Evolutionary conservation across 2,329 filamentous ascomycete genomes (phyloP).

Genomic region (Eutypella sp.): DNA sequence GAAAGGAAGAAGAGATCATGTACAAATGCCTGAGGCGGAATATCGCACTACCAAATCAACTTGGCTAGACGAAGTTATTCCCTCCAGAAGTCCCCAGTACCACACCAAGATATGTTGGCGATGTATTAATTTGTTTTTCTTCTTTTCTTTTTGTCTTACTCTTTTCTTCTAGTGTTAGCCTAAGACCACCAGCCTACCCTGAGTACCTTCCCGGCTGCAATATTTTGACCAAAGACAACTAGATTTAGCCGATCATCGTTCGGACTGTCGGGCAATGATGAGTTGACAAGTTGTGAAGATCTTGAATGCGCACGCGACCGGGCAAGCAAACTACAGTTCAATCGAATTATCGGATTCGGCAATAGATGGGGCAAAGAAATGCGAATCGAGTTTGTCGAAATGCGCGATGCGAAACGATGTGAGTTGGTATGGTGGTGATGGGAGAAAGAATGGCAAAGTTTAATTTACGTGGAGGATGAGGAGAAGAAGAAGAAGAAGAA

Average conservation of each 20-base stretch:
- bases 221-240: not conserved
- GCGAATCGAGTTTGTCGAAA: too few relatives aligned
- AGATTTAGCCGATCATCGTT: not conserved
- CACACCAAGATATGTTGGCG: not conserved
- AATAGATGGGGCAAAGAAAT: too few relatives aligned
- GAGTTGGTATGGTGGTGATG: not conserved
- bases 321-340: too few relatives aligned
- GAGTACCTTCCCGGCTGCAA: not conserved
- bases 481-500: not conserved
- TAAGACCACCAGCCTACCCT: constrained; percentile 1
- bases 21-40: constrained; percentile 29
- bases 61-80: constrained; percentile 18
- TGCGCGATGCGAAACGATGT: not conserved
- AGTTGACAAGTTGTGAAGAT: not conserved
- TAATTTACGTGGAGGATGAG: not conserved
- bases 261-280: not conserved
- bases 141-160: too few relatives aligned
- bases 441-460: not conserved
- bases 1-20: constrained; percentile 25
- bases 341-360: too few relatives aligned
- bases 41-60: constrained; percentile 23
- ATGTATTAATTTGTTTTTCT: too few relatives aligned
- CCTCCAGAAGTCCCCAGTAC: not conserved
- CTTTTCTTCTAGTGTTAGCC: not conserved
- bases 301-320: too few relatives aligned